Evolutionary conservation across 2,329 filamentous ascomycete species (phyloP), one percentile per base, ranked within the genome.

Genomic region (Penicillium sp.): DNA sequence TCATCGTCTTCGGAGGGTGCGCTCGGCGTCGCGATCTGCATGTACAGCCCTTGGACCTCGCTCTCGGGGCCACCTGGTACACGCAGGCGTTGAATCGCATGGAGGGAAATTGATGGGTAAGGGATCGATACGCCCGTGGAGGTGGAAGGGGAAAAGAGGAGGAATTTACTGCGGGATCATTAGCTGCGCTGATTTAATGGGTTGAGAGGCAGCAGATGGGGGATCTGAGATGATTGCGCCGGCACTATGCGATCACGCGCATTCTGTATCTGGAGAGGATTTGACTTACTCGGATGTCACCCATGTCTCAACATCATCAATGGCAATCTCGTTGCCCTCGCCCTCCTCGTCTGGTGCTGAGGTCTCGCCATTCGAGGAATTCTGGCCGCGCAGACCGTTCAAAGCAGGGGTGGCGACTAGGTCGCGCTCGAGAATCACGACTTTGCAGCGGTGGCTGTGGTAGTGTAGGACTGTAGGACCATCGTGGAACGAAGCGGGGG

Each of bases 31-130:
- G 75, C 70, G 48, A 80, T 67, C 54, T 80, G 77, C 73, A 80
- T 78, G 66, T 79, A 80, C 1, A 80, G 66, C 1, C 77, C 77
- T 61, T 79, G 77, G 26, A 72, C 68, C 54, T 72, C 66, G 1
- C 63, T n/a, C 18, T 58, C 56, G 2, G 65, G 13, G 13, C 61
- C 51, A 13, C 55, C 60, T 21, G 75, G 75, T 39, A 75, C 53
- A 7, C 61, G 72, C 21, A 79, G 70, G 33, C 75, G 71, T 60
- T 79, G 77, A 58, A 79, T 75, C 21, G 78, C 78, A 55, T 80
- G 78, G 3, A 80, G 67, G 18, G 77, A 79, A 61, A 80, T 79
- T 34, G 72, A 71, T 6, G 76, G 78, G 64, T 80, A 80, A 34
- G 77, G 74, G 47, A 80, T 78, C 28, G 77, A 71, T 54, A 80